These are phyloP conservation scores for Xylaria acuta DNA, from an alignment of 495 filamentous ascomycete species.

Conservation along the genomic window DNA sequence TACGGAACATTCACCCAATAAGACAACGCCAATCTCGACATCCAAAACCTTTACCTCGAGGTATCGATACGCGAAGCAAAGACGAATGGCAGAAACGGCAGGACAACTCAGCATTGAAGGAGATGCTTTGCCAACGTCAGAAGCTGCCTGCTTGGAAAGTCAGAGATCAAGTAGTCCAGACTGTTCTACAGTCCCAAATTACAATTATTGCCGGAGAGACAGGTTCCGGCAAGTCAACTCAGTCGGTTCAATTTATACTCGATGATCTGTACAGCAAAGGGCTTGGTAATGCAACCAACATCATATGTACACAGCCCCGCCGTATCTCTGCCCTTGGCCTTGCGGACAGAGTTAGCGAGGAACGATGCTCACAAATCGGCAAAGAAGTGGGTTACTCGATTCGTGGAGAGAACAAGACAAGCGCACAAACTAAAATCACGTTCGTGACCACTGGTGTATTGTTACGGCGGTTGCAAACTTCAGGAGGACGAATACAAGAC, in stretches of 20 bases:
- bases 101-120: slow-evolving; percentile 64
- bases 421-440: slow-evolving; percentile 77
- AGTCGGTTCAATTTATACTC: slow-evolving; percentile 93
- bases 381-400: slow-evolving; percentile 96
- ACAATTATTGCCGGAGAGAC: slow-evolving; percentile 97
- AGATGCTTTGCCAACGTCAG: slow-evolving; percentile 72
- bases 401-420: slow-evolving; percentile 80
- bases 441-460: slow-evolving; percentile 99
- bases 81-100: slow-evolving; percentile 55
- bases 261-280: slow-evolving; percentile 84
- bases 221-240: slow-evolving; percentile 95
- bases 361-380: slow-evolving; percentile 81
- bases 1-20: slow-evolving; percentile 35
- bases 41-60: slow-evolving; percentile 58
- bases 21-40: slow-evolving; percentile 54
- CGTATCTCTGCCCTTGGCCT: slow-evolving; percentile 93
- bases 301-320: slow-evolving; percentile 94
- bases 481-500: slow-evolving; percentile 76
- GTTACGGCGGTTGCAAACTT: slow-evolving; percentile 84
- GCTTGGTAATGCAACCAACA: slow-evolving; percentile 81
- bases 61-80: slow-evolving; percentile 45
- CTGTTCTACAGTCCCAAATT: slow-evolving; percentile 78
- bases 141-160: slow-evolving; percentile 88
- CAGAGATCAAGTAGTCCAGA: slow-evolving; percentile 73
- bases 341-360: slow-evolving; percentile 92